Base-by-base conservation (phyloP, 2,329 filamentous ascomycete genomes). In the Cladorrhinum sp. region DNA sequence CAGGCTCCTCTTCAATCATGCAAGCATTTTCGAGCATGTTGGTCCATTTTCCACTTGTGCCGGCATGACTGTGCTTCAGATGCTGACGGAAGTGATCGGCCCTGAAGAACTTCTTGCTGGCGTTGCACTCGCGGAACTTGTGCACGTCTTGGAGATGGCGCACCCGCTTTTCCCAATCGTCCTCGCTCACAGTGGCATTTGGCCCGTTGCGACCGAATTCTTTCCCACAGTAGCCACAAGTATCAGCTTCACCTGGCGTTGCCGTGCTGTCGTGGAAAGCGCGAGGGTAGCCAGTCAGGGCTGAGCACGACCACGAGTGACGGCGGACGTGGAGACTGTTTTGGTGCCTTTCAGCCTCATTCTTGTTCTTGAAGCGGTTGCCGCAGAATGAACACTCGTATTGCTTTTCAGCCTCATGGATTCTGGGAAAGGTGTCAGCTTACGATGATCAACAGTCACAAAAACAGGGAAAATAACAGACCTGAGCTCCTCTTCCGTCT, bases 51-150 rank as follows among this genome's bases (percentile, higher is more conserved):
- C 95, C 95, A 75, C 92, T 97, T 0, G 92, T 94, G 36, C 95
- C 95, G 39, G 91, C 91, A 76, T 98, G 95, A 73, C 92, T 97
- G 74, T 99, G 95, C 80, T 98, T 99, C 61, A 99, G 80, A 76
- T 99, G 95, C 75, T 99, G 95, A 62, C 95, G 87, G 81, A 99
- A 99, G 74, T 99, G 95, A 74, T 99, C 95, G 33, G 95, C 95
- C 39, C 95, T 86, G 79, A 90, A 99, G 75, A 99, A 99, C 74
- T 98, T 98, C 81, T 99, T 99, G 67, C 90, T 90, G 70, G 95
- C 92, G 74, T 99, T 99, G 83, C 95, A 99, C 77, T 98, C 95
- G 65, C 92, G 87, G 73, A 96, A 99, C 73, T 99, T 99, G 80
- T 99, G 95, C 65, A 92, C 85, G 69, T 91, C 88, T 71, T 92